Conservation (phyloP, 225 moss, liverwort and hornwort species). For the Antitrichia curtipendula region DNA sequence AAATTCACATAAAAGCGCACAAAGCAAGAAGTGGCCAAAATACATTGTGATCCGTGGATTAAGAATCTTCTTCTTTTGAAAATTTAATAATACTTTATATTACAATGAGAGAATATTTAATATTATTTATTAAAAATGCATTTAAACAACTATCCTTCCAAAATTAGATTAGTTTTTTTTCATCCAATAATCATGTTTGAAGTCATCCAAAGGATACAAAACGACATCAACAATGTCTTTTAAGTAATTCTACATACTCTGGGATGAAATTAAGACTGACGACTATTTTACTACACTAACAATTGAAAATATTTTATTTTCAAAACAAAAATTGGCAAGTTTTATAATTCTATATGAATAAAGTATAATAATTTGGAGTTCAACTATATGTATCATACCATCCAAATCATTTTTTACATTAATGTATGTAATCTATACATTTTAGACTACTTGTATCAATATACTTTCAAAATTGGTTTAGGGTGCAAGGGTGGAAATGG, state of each 20-base stretch:
- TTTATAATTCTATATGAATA: not conserved
- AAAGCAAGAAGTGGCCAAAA: not conserved
- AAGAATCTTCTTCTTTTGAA: not conserved
- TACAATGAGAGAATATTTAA: not conserved
- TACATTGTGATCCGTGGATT: accelerated
- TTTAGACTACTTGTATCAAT: not conserved
- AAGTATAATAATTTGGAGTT: not conserved
- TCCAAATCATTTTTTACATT: accelerated
- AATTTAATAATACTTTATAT: no score
- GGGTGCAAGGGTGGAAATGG: accelerated
- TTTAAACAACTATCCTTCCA: accelerated
- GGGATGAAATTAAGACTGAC: not conserved
- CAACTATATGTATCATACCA: not conserved
- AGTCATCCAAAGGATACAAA: not conserved
- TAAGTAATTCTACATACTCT: not conserved
- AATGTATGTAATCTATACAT: not conserved
- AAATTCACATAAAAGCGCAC: not conserved
- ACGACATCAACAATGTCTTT: accelerated
- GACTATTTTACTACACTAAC: not conserved
- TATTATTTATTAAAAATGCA: no score
- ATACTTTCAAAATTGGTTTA: not conserved
- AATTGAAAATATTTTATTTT: not conserved
- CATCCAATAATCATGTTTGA: accelerated
- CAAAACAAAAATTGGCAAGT: not conserved
- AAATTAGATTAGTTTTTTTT: not conserved